phyloP scores from a whole-genome alignment of 371 early-diverging fungal species.

The Thermomucor indicae-seudaticae region DNA sequence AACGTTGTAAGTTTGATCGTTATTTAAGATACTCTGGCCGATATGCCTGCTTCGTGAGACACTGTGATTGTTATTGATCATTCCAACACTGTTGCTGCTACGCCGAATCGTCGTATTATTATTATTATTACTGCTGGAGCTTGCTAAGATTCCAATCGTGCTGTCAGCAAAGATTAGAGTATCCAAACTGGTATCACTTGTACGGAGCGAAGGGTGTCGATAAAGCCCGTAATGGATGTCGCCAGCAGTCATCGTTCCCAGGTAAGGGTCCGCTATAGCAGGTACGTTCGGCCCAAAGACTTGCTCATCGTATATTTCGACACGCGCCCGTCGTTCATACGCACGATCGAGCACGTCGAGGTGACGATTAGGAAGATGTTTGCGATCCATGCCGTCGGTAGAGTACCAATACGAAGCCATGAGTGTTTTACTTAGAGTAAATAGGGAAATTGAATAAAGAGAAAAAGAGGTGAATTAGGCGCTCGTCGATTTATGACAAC shows the following conservation, averaged over 20 bases:
- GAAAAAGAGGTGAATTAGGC: background rate
- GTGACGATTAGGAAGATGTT: constrained; percentile 15
- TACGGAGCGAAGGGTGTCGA: constrained; percentile 13
- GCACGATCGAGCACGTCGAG: constrained; percentile 14
- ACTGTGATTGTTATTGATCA: too few relatives aligned
- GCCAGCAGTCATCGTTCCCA: constrained; percentile 22
- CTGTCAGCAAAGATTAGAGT: constrained; percentile 6
- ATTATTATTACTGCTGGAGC: background rate
- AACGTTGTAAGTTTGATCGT: too few relatives aligned
- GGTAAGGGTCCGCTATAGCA: constrained; percentile 15
- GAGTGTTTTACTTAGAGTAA: too few relatives aligned
- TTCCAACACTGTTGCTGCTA: too few relatives aligned
- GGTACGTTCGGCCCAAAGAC: constrained; percentile 10
- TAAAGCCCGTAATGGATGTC: constrained; percentile 26
- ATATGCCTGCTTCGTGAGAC: too few relatives aligned
- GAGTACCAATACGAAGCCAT: constrained; percentile 23
- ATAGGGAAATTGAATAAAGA: background rate
- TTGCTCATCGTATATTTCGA: constrained; percentile 14
- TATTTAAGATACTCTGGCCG: too few relatives aligned
- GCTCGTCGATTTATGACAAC: background rate
- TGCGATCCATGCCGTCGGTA: constrained; percentile 17
- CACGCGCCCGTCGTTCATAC: constrained; percentile 12
- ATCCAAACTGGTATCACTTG: constrained; percentile 1
- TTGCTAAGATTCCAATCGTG: constrained; percentile 4
- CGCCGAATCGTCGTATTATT: too few relatives aligned